Percentiles rank a stretch among this genome's conserved stretches.
These are phyloP conservation scores for Basipetospora chlamydospora DNA, from an alignment of 2,329 filamentous ascomycete species.

Conservation along the genomic window DNA sequence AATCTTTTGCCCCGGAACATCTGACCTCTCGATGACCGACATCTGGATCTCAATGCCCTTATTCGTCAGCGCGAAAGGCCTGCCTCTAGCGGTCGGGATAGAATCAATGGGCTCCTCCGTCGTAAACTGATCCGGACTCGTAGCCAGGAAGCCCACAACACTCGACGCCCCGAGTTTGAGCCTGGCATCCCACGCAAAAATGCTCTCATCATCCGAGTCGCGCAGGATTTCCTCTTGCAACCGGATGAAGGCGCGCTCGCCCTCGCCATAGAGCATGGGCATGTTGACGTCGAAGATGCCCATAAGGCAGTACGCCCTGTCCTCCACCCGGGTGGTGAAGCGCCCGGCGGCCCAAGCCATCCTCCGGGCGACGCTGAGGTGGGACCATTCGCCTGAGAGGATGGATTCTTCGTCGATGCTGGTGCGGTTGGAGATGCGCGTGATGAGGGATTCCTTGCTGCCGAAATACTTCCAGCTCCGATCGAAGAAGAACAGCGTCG, in stretches of 20 bases:
- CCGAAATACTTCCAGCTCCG: slow-evolving; percentile 14
- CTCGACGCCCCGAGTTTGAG: slow-evolving; percentile 14
- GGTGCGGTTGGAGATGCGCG: slow-evolving; percentile 11
- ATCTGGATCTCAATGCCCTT: slow-evolving; percentile 2
- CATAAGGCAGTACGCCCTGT: slow-evolving; percentile 13
- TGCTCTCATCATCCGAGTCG: slow-evolving; percentile 9
- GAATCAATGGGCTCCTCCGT: background rate
- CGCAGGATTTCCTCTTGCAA: slow-evolving; percentile 14
- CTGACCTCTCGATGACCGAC: background rate
- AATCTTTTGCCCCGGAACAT: background rate
- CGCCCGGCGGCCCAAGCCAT: slow-evolving; percentile 13
- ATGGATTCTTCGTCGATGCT: slow-evolving; percentile 1
- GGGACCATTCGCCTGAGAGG: slow-evolving; percentile 2
- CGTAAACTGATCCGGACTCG: background rate
- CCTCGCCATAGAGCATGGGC: slow-evolving; percentile 13
- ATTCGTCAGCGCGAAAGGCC: slow-evolving; percentile 2
- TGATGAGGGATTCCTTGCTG: slow-evolving; percentile 10
- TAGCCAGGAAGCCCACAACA: background rate
- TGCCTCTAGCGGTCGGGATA: background rate
- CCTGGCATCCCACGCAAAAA: slow-evolving; percentile 18
- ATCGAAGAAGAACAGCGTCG: slow-evolving; percentile 16
- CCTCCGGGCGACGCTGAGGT: slow-evolving; percentile 10
- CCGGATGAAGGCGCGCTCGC: slow-evolving; percentile 7
- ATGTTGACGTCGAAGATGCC: slow-evolving; percentile 14
- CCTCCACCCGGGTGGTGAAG: slow-evolving; percentile 12